phyloP scores from a whole-genome alignment of 164 flowering plant genomes.

The Liriodendron chinense region DNA sequence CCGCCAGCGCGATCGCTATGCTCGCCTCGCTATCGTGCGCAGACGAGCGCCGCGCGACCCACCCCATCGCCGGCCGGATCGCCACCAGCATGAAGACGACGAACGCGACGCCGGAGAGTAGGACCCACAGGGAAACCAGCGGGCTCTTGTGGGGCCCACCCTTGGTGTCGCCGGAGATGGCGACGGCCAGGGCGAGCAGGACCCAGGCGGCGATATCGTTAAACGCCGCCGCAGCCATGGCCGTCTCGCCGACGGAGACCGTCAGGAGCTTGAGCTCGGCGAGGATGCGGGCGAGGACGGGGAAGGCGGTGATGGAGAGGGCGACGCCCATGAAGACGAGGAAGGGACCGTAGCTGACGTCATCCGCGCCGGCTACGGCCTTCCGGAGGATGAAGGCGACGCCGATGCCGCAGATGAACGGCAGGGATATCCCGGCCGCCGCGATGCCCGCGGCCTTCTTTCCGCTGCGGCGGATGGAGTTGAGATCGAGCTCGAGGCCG shows the following conservation, averaged over 20 bases:
- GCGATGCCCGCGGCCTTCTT: slow-evolving; percentile 26
- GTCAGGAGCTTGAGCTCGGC: slow-evolving; percentile 32
- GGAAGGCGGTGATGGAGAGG: slow-evolving; percentile 39
- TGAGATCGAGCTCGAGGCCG: slow-evolving; percentile 37
- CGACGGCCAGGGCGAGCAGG: slow-evolving; percentile 32
- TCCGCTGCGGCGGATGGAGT: slow-evolving; percentile 24
- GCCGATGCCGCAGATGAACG: slow-evolving; percentile 27
- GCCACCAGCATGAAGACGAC: slow-evolving; percentile 47
- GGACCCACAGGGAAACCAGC: slow-evolving; percentile 22
- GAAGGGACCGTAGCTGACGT: slow-evolving; percentile 18
- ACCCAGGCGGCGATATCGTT: slow-evolving; percentile 38
- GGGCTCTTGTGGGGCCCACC: slow-evolving; percentile 24
- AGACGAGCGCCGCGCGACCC: slow-evolving; percentile 44
- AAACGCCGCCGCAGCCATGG: slow-evolving; percentile 37
- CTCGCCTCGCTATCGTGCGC: slow-evolving; percentile 43
- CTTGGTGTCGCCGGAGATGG: slow-evolving; percentile 21
- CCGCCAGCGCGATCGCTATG: slow-evolving; percentile 40
- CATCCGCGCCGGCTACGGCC: slow-evolving; percentile 16
- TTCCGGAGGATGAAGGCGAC: slow-evolving; percentile 23
- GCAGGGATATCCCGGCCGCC: slow-evolving; percentile 34
- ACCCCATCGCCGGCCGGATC: slow-evolving; percentile 45
- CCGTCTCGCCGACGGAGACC: slow-evolving; percentile 28
- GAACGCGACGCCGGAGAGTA: slow-evolving; percentile 48
- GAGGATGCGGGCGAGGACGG: slow-evolving; percentile 38
- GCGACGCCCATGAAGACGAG: slow-evolving; percentile 38